These are phyloP conservation scores for Chaetomium sp. DNA, from an alignment of 2,329 filamentous ascomycete genomes.

Conservation along the genomic window DNA sequence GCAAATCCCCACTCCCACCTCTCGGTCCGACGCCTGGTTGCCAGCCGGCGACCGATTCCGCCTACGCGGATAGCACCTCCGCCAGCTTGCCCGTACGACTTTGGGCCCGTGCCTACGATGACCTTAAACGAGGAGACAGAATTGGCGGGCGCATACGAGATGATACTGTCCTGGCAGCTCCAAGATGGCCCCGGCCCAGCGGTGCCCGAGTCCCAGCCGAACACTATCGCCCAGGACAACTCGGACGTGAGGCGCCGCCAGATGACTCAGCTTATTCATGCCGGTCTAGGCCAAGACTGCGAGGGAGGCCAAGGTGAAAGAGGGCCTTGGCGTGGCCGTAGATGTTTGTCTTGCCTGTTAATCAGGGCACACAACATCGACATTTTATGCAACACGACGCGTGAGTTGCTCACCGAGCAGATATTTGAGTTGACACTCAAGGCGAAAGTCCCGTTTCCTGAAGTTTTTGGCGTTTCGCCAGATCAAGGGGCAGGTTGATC, in stretches of 20 bases:
- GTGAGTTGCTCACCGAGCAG: too few species aligned
- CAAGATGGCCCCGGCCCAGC: conserved; percentile 7
- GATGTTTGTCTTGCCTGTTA: too few species aligned
- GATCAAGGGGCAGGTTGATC: too few species aligned
- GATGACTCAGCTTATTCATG: conserved; percentile 15
- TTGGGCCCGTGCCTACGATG: conserved; percentile 18
- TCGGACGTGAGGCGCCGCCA: conserved; percentile 9
- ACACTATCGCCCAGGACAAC: conserved; percentile 16
- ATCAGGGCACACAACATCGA: too few species aligned
- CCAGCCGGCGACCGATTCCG: conserved; percentile 5
- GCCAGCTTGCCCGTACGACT: conserved; percentile 6
- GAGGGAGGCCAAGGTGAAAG: conserved; percentile 4
- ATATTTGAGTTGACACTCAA: too few species aligned
- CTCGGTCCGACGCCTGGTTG: not conserved
- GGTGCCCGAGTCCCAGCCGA: conserved; percentile 15
- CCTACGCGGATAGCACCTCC: conserved; percentile 1
- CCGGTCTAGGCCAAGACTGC: conserved; percentile 8
- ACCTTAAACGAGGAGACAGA: conserved; percentile 16
- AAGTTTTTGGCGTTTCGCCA: too few species aligned
- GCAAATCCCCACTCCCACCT: not conserved
- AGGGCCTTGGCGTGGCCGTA: too few species aligned
- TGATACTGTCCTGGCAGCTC: conserved; percentile 8
- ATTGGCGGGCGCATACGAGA: conserved; percentile 15
- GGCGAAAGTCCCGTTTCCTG: too few species aligned
- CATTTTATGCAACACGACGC: too few species aligned